Percentiles rank a stretch among this genome's conserved stretches.
Evolutionary conservation across 1,284 basidiomycete species (phyloP).

Genomic region (Fomitopsis betulina): DNA sequence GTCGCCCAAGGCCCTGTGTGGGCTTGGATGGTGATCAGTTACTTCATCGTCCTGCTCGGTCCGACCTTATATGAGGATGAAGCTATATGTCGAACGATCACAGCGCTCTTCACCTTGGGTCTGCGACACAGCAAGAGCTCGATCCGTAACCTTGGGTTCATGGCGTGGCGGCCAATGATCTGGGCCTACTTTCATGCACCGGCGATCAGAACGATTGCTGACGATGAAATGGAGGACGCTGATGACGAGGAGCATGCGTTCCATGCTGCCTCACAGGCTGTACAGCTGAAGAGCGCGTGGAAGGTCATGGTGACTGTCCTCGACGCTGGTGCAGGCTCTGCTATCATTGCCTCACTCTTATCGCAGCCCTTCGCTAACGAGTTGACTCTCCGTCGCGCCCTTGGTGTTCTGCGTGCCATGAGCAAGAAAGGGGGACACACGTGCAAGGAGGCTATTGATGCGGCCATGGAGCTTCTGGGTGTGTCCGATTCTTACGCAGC

Average conservation of each 20-base stretch:
- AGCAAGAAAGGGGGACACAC: conserved; percentile 43
- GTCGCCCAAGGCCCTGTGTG: conserved; percentile 71
- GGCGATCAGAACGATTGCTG: conserved; percentile 15
- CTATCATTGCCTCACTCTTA: conserved; percentile 50
- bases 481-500: not conserved
- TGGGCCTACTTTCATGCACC: conserved; percentile 63
- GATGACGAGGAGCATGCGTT: conserved; percentile 25
- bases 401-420: conserved; percentile 51
- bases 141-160: conserved; percentile 52
- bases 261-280: conserved; percentile 21
- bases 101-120: conserved; percentile 46
- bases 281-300: conserved; percentile 39
- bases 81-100: conserved; percentile 42
- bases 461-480: conserved; percentile 44
- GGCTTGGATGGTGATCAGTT: conserved; percentile 60
- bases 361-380: conserved; percentile 32
- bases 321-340: conserved; percentile 58
- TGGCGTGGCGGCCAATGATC: conserved; percentile 57
- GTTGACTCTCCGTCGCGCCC: conserved; percentile 34
- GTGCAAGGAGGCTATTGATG: conserved; percentile 49
- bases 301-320: conserved; percentile 46
- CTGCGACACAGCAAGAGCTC: conserved; percentile 57
- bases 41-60: conserved; percentile 58
- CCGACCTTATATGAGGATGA: conserved; percentile 43
- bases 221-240: conserved; percentile 24